A percentile compares a stretch with the other conserved stretches of the same genome.
These are phyloP conservation scores for Ilyonectria sp. DNA, from an alignment of 2,329 filamentous ascomycete species.

Conservation along the genomic window DNA sequence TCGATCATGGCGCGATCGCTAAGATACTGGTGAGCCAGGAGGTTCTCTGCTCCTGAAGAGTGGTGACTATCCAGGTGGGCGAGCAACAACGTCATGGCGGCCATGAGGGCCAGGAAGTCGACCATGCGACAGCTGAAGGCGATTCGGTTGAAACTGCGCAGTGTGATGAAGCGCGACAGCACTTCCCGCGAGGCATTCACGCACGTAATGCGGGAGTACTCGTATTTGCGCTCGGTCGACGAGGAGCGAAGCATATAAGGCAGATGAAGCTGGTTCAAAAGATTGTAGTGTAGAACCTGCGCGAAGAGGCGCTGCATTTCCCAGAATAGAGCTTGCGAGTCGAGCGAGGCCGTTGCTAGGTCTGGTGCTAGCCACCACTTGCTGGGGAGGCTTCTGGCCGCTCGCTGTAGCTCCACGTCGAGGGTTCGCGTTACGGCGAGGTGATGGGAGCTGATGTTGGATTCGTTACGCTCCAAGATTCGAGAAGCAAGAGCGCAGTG, in stretches of 20 bases:
- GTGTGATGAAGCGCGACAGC: conserved; percentile 61
- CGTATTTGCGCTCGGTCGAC: conserved; percentile 52
- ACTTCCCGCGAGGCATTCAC: conserved; percentile 66
- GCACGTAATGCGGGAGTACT: conserved; percentile 62
- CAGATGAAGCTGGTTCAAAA: conserved; percentile 67
- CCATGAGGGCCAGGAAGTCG: conserved; percentile 66
- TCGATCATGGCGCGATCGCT: conserved; percentile 60
- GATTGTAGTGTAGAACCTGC: conserved; percentile 66
- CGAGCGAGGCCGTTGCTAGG: conserved; percentile 30
- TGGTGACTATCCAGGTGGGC: conserved; percentile 56
- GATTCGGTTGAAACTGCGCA: conserved; percentile 58
- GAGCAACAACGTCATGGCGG: conserved; percentile 64
- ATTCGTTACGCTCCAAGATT: conserved; percentile 60
- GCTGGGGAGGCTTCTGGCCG: conserved; percentile 56
- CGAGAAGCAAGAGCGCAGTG: conserved; percentile 59
- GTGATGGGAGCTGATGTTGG: conserved; percentile 48
- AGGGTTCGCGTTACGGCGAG: conserved; percentile 57
- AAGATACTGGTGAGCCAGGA: conserved; percentile 58
- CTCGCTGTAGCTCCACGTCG: conserved; percentile 62
- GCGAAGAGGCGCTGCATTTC: conserved; percentile 56
- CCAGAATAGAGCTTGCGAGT: conserved; percentile 37
- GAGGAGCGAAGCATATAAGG: conserved; percentile 65
- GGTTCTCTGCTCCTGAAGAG: conserved; percentile 34
- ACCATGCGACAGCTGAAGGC: conserved; percentile 61
- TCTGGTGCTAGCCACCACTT: conserved; percentile 64